Evolutionary conservation across 2,329 filamentous ascomycete genomes (phyloP), one percentile per base, ranked within the genome.

Genomic region (Meredithiella fracta): DNA sequence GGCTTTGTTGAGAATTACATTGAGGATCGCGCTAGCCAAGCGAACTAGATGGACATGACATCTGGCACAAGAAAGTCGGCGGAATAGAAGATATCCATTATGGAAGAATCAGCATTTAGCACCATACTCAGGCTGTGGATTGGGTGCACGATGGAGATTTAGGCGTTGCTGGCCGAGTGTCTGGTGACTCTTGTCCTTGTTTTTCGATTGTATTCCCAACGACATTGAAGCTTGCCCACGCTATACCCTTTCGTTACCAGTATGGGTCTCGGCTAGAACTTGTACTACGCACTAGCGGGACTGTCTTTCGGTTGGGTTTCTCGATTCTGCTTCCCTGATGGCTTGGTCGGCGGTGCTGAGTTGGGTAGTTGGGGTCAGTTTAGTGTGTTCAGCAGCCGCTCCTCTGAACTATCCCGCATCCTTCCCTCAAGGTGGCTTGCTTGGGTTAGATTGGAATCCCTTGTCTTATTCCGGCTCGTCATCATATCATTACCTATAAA

Each of bases 401-500:
- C 52, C 52, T 44, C 25, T 44, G 20, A 29, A 26, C 23, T 31
- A 54, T 54, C 52, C 52, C 52, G 52, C 52, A 54, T 44, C 38
- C 52, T 54, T 54, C 52, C 52, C 52, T 54, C 8, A 37, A 47
- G 37, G 52, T 54, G 52, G 52, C 52, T 54, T 54, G 52, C 40
- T 26, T 51, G 49, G n/a, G 7, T 34, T 51, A 51, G 49, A 51
- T 51, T 51, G 11, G 22, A 11, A 8, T 38, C 31, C 26, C 49
- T 51, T 31, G 49, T 37, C 11, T 51, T 51, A n/a, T 26, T n/a
- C 40, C 40, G 7, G 40, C 20, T 44, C 15, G n/a, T 44, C 26
- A 22, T 31, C 26, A 51, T 51, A 51, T 37, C 29, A 51, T 51
- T 51, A 37, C 29, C 26, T 34, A 9, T 9, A 51, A 34, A 51